These are phyloP conservation scores for Eremothecium coryli DNA, from an alignment of 1,139 yeast species.

Conservation along the genomic window DNA sequence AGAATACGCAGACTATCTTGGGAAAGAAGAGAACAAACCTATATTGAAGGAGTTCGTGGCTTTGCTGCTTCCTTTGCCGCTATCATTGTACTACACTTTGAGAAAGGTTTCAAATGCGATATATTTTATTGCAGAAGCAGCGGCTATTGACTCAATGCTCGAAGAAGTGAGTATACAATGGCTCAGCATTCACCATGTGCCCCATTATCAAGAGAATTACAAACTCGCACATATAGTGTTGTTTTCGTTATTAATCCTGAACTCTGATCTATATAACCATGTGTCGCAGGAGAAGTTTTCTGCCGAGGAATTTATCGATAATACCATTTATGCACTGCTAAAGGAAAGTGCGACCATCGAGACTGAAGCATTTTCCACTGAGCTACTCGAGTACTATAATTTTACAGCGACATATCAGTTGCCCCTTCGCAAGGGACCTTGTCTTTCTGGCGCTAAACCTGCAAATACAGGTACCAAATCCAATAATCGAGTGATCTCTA, in stretches of 20 bases:
- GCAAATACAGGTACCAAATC: conserved; percentile 2
- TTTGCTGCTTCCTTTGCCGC: conserved; percentile 26
- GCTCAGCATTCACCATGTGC: conserved; percentile 25
- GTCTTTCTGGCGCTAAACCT: conserved; percentile 1
- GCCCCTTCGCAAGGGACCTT: conserved; percentile 9
- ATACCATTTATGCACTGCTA: conserved; percentile 40
- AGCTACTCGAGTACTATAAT: conserved; percentile 11
- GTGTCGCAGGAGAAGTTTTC: conserved; percentile 26
- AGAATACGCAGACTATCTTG: conserved; percentile 33
- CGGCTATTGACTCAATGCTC: conserved; percentile 66
- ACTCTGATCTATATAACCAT: conserved; percentile 56
- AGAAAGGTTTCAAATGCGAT: conserved; percentile 54
- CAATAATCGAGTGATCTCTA: not conserved
- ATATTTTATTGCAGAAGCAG: conserved; percentile 76
- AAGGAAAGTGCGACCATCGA: conserved; percentile 25
- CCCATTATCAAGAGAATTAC: conserved; percentile 38
- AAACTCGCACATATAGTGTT: conserved; percentile 65
- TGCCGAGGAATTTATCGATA: conserved; percentile 42
- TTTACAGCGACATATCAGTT: conserved; percentile 10
- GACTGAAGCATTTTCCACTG: conserved; percentile 10
- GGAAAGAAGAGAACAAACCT: conserved; percentile 20
- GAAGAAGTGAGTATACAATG: conserved; percentile 64
- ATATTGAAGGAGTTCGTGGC: conserved; percentile 28
- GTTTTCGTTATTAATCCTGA: conserved; percentile 63
- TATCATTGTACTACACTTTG: conserved; percentile 44